Percentiles rank a stretch among this genome's conserved stretches.
phyloP scores from a whole-genome alignment of 805 yeast genomes.

The Lipomyces japonicus region DNA sequence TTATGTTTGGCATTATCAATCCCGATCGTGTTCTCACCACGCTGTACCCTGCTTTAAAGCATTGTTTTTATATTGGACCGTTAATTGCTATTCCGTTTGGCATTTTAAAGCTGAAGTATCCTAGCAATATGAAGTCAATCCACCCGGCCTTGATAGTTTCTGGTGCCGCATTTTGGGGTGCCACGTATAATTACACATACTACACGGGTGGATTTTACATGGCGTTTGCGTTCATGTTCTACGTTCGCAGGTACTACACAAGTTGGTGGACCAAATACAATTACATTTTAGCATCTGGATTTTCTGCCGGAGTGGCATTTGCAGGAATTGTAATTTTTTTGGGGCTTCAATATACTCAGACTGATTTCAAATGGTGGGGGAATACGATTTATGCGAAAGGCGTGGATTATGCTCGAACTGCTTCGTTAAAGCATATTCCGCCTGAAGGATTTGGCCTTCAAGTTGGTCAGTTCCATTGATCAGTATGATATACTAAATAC shows the following conservation, averaged over 20 bases:
- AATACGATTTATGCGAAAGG: slow-evolving; percentile 35
- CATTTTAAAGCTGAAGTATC: slow-evolving; percentile 9
- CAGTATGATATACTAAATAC: too few relatives aligned
- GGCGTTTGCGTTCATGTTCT: slow-evolving; percentile 56
- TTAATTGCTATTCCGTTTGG: slow-evolving; percentile 13
- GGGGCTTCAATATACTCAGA: slow-evolving; percentile 38
- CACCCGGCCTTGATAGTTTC: slow-evolving; percentile 11
- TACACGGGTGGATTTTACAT: slow-evolving; percentile 14
- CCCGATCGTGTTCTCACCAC: slow-evolving; percentile 17
- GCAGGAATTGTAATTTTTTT: slow-evolving; percentile 56
- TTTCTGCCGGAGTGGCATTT: slow-evolving; percentile 67
- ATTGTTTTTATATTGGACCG: slow-evolving; percentile 12
- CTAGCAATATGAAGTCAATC: slow-evolving; percentile 2
- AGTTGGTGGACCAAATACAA: slow-evolving; percentile 76
- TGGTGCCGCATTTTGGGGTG: slow-evolving; percentile 16
- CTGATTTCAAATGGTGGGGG: slow-evolving; percentile 55
- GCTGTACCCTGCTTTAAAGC: slow-evolving; percentile 15
- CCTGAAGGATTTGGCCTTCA: slow-evolving; percentile 14
- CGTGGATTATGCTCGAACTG: slow-evolving; percentile 15
- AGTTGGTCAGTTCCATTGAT: slow-evolving; percentile 6
- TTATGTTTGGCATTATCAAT: slow-evolving; percentile 17
- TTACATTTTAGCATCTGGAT: slow-evolving; percentile 60
- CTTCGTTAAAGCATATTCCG: slow-evolving; percentile 14
- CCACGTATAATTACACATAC: slow-evolving; percentile 15
- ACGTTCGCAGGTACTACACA: slow-evolving; percentile 51